A percentile compares a stretch with the other conserved stretches of the same genome.
These are phyloP conservation scores for Triticum turgidum DNA, from an alignment of 176 grass and related monocot genomes.

Conservation along the genomic window DNA sequence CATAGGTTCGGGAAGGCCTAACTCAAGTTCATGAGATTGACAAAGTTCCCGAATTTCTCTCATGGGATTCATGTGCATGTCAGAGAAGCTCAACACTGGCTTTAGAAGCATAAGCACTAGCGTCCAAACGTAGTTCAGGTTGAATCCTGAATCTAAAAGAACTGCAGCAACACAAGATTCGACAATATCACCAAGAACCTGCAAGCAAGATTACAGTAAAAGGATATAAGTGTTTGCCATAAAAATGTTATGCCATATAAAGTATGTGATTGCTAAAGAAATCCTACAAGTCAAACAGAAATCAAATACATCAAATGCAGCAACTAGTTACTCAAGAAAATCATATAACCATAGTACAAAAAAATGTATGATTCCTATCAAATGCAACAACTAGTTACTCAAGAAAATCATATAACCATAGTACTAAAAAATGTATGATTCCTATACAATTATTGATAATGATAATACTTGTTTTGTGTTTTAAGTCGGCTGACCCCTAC, in stretches of 20 bases:
- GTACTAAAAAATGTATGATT: constrained; percentile 9
- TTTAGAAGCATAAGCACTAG: constrained; percentile 71
- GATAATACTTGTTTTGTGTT: not conserved
- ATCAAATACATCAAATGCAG: not conserved
- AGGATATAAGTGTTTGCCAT: constrained; percentile 24
- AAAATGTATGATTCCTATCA: constrained; percentile 15
- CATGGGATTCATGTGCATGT: constrained; percentile 67
- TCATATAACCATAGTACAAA: not conserved
- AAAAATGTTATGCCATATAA: constrained; percentile 3
- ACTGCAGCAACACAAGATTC: constrained; percentile 95
- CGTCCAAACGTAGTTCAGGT: constrained; percentile 73
- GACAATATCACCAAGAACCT: constrained; percentile 96
- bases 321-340: constrained; percentile 4
- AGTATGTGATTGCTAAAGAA: not conserved
- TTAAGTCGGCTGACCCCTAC: not conserved
- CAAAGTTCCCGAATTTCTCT: constrained; percentile 88
- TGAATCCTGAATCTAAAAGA: constrained; percentile 79
- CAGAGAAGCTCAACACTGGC: constrained; percentile 61
- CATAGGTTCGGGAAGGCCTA: constrained; percentile 61
- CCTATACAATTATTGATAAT: constrained; percentile 22
- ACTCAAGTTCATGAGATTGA: constrained; percentile 54
- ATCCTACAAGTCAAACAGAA: constrained; percentile 15
- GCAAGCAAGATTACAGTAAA: constrained; percentile 36
- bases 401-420: not conserved
- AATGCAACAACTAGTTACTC: not conserved